Evolutionary conservation across 2,329 filamentous ascomycete species (phyloP), one percentile per base, ranked within the genome.

Genomic region (Ophiobolus disseminans): DNA sequence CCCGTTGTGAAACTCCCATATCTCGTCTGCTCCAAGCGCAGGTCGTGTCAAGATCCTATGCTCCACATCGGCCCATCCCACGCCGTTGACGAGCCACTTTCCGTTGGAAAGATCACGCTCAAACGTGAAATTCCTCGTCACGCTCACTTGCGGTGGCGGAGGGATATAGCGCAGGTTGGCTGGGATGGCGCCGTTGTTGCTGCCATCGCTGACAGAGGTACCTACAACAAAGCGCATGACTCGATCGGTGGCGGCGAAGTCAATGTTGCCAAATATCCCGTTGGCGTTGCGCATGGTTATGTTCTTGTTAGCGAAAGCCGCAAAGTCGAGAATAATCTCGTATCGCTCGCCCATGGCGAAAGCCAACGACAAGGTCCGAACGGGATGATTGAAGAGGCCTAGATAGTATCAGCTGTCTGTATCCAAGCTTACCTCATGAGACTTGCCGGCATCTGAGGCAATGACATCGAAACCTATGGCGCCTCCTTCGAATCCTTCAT

Each of bases 291-390:
- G 71, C 34, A 80, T 56, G 4, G 73, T 76, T 50, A 84, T 65
- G 50, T 79, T 81, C 61, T 82, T 72, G 31, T 80, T 80, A 1
- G 71, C 71, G 52, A 74, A 80, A 2, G 61, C 48, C 11, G 76
- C 65, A 57, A 86, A 86, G 66, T 85, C 82, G 45, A 85, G 68
- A 14, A 85, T 72, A 17, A 85, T 70, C 56, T 86, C 83, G 55
- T 80, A 85, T 3, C 83, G 76, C 61, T 85, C 82, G 4, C 80
- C 82, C 72, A 82, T 82, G 5, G 80, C 71, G 28, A 84, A 69
- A 25, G 74, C 71, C 3, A 83, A 57, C n/a, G 70, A 65, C 14
- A 70, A 70, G 2, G 74, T 69, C 4, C 62, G 56, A 1, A 81
- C 76, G 0, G 82, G 79, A 13, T 69, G 56, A 3, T 69, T 68